A percentile compares a stretch with the other conserved stretches of the same genome.
These are phyloP conservation scores for Hygrophorus pudorinus DNA, from an alignment of 768 basidiomycete genomes.

Conservation along the genomic window DNA sequence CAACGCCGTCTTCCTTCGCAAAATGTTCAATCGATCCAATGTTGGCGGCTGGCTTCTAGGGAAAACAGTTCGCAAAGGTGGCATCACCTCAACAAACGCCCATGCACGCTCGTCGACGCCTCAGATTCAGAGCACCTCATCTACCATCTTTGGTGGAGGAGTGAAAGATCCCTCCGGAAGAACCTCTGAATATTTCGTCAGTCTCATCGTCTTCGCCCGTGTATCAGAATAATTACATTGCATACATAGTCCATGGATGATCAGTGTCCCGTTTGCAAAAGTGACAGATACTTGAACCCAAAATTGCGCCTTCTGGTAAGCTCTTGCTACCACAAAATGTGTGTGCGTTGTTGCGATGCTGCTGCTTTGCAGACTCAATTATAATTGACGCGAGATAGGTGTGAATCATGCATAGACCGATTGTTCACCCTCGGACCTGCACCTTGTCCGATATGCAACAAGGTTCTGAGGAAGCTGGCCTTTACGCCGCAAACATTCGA, in stretches of 20 bases:
- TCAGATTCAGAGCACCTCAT: constrained; percentile 61
- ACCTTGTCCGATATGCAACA: constrained; percentile 89
- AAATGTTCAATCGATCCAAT: constrained; percentile 14
- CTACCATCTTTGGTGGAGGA: constrained; percentile 70
- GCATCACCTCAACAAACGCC: constrained; percentile 27
- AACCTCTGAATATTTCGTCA: constrained; percentile 71
- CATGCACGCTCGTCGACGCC: constrained; percentile 53
- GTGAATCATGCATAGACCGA: constrained; percentile 96
- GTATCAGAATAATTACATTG: constrained; percentile 1
- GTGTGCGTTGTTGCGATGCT: constrained; percentile 11
- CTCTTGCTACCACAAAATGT: constrained; percentile 99
- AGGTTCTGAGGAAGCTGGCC: constrained; percentile 82
- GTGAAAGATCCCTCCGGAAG: constrained; percentile 82
- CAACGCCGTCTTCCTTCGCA: background rate
- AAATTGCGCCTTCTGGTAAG: constrained; percentile 90
- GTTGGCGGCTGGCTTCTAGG: constrained; percentile 58
- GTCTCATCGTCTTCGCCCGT: constrained; percentile 17
- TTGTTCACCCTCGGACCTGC: constrained; percentile 93
- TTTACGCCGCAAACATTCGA: constrained; percentile 95
- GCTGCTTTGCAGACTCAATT: background rate
- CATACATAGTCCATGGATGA: constrained; percentile 71
- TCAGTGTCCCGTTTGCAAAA: constrained; percentile 95
- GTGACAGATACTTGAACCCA: constrained; percentile 91
- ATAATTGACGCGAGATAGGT: constrained; percentile 42
- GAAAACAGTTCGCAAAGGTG: constrained; percentile 65